Conservation (phyloP, 2,329 filamentous ascomycete genomes). For the Mycosphaerella sp. region DNA sequence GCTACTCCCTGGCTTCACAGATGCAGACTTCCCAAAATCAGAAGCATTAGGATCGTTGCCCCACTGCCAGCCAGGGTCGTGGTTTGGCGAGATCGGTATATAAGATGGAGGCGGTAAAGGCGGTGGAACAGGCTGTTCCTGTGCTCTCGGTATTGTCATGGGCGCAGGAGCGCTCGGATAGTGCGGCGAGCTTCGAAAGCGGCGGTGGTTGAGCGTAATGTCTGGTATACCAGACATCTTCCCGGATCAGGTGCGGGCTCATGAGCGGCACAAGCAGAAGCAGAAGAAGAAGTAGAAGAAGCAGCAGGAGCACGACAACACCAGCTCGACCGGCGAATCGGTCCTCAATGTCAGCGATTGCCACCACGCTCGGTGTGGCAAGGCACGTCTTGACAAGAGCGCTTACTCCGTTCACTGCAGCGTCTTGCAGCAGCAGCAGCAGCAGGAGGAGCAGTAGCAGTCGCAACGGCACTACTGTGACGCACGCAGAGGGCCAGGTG, state of each 20-base stretch:
- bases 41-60: conserved; percentile 49
- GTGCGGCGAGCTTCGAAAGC: conserved; percentile 34
- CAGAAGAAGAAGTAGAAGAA: not conserved
- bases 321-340: conserved; percentile 11
- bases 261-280: conserved; percentile 7
- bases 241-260: conserved; percentile 10
- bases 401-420: not conserved
- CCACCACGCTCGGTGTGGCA: conserved; percentile 6
- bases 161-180: conserved; percentile 44
- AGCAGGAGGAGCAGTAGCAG: not conserved
- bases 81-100: conserved; percentile 48
- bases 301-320: not conserved
- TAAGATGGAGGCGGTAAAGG: conserved; percentile 58
- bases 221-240: conserved; percentile 28
- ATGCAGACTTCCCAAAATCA: conserved; percentile 42
- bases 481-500: not conserved
- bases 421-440: conserved; percentile 3
- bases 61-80: conserved; percentile 59
- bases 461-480: conserved; percentile 1
- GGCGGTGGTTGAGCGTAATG: conserved; percentile 36
- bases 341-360: not conserved
- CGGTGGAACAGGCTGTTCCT: conserved; percentile 48
- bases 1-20: conserved; percentile 45
- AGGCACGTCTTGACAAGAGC: not conserved
- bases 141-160: conserved; percentile 58